Evolutionary conservation across 2,329 filamentous ascomycete genomes (phyloP).

Genomic region (Lecanicillium sp.): DNA sequence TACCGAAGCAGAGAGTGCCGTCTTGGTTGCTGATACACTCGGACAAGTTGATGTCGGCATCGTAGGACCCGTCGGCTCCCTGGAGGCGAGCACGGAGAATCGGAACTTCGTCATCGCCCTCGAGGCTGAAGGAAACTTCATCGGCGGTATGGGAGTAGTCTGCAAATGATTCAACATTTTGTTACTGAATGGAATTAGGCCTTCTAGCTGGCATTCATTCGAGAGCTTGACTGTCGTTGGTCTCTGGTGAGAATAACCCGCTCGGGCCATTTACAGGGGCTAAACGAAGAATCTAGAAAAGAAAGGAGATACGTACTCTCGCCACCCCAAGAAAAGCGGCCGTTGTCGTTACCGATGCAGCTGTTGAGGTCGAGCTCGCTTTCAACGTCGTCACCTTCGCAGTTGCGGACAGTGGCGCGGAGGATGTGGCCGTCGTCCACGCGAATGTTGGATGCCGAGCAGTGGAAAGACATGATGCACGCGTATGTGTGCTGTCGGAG

Average conservation of each 20-base stretch:
- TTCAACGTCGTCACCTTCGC: slow-evolving; percentile 33
- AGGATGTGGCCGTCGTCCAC: slow-evolving; percentile 47
- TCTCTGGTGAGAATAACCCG: too few relatives aligned
- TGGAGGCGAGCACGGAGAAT: slow-evolving; percentile 46
- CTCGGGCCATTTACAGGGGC: too few relatives aligned
- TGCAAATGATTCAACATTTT: slow-evolving; percentile 11
- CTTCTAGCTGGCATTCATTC: too few relatives aligned
- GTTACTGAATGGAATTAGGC: neutral
- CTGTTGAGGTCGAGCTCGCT: slow-evolving; percentile 43
- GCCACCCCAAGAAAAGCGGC: slow-evolving; percentile 41
- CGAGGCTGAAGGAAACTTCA: slow-evolving; percentile 41
- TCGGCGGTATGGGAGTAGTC: slow-evolving; percentile 42
- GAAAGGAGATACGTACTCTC: slow-evolving; percentile 16
- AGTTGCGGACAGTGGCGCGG: slow-evolving; percentile 27
- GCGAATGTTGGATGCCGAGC: slow-evolving; percentile 37
- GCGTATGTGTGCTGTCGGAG: neutral
- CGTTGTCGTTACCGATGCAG: slow-evolving; percentile 46
- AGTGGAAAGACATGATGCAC: slow-evolving; percentile 36
- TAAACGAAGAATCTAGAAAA: neutral
- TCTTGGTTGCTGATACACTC: slow-evolving; percentile 49
- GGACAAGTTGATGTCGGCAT: slow-evolving; percentile 47
- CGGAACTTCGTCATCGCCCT: slow-evolving; percentile 44
- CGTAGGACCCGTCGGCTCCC: slow-evolving; percentile 35
- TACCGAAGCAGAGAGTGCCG: slow-evolving; percentile 37
- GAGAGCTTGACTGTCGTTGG: too few relatives aligned